phyloP scores from a whole-genome alignment of 2,329 filamentous ascomycete species.

The Madurella fahalii region DNA sequence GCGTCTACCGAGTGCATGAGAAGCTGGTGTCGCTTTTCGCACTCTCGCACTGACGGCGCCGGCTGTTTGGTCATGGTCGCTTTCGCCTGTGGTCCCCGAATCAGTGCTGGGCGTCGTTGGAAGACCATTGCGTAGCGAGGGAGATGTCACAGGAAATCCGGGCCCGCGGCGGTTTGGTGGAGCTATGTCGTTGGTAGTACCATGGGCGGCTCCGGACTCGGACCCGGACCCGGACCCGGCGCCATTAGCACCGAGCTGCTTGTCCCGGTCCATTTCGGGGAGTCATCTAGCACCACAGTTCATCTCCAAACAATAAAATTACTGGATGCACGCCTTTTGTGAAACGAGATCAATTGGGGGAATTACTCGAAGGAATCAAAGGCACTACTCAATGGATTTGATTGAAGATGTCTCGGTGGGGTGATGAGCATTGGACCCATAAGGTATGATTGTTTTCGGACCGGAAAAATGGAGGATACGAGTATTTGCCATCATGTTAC shows the following conservation, averaged over 20 bases:
- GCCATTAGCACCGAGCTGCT: background rate
- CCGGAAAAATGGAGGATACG: background rate
- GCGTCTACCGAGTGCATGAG: too few relatives aligned
- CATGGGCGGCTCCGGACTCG: background rate
- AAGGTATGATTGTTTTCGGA: background rate
- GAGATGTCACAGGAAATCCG: background rate
- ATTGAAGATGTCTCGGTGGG: background rate
- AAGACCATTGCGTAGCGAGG: background rate
- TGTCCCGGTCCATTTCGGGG: background rate
- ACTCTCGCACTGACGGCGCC: too few relatives aligned
- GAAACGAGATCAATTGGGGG: background rate
- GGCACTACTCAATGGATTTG: background rate
- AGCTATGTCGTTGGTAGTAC: background rate
- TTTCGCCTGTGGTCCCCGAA: background rate
- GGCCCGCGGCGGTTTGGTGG: background rate
- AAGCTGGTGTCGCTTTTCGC: too few relatives aligned
- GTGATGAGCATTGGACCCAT: background rate
- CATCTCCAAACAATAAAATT: background rate
- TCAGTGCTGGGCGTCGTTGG: background rate
- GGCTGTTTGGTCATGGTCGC: background rate
- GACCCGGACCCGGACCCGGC: background rate
- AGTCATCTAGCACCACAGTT: background rate
- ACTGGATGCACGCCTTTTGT: background rate
- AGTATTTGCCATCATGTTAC: background rate
- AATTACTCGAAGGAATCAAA: background rate